Conservation (phyloP, 2,329 filamentous ascomycete species). For the Paraphoma sp. region DNA sequence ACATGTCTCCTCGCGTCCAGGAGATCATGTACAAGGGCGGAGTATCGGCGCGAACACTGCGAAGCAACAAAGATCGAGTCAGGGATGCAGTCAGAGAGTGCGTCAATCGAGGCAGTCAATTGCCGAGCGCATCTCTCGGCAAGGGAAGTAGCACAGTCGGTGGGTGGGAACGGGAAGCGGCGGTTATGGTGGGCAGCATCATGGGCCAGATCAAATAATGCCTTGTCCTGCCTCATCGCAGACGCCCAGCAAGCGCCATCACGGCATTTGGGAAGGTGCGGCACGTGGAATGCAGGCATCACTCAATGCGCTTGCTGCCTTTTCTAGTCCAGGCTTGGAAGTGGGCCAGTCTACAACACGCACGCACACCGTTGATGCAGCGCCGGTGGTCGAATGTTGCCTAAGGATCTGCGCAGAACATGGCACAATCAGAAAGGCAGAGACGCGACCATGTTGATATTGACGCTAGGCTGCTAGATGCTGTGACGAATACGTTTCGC, state of each 20-base stretch:
- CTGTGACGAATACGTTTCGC: not conserved
- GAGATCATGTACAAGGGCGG: conserved; percentile 86
- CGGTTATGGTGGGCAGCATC: conserved; percentile 91
- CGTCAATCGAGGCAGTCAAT: conserved; percentile 76
- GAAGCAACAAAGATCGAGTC: conserved; percentile 75
- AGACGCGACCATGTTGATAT: not conserved
- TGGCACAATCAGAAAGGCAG: too few relatives aligned
- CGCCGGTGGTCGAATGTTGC: too few relatives aligned
- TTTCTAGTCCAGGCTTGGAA: not conserved
- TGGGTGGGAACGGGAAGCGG: conserved; percentile 87
- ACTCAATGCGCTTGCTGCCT: not conserved
- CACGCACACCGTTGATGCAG: not conserved
- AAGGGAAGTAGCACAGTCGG: conserved; percentile 55
- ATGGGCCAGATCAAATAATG: conserved; percentile 56
- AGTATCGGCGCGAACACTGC: conserved; percentile 80
- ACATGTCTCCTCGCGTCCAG: conserved; percentile 76
- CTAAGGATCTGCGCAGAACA: too few relatives aligned
- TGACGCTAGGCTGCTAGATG: not conserved
- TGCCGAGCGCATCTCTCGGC: conserved; percentile 63
- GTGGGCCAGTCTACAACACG: not conserved
- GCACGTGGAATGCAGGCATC: not conserved
- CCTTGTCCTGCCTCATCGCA: not conserved
- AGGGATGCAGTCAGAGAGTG: conserved; percentile 81
- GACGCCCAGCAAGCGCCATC: not conserved
- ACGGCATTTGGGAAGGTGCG: not conserved